A percentile compares a stretch with the other conserved stretches of the same genome.
phyloP scores from a whole-genome alignment of 257 asterid species.

The Fraxinus americana region DNA sequence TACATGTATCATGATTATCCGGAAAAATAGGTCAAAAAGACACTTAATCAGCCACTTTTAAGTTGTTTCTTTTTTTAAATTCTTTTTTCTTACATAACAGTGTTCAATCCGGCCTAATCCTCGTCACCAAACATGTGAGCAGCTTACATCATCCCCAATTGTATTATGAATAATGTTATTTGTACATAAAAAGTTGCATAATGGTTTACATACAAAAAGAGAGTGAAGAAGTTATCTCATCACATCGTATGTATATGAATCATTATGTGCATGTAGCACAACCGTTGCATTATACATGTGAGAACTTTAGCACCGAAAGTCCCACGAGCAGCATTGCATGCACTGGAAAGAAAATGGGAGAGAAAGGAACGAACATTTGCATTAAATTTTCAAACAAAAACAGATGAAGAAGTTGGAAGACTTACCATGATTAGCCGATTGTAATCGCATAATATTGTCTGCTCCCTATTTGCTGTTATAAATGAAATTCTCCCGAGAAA shows the following conservation, averaged over 20 bases:
- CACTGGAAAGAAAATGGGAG: not conserved
- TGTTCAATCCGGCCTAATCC: no score
- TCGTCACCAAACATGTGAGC: not conserved
- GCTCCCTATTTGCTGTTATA: not conserved
- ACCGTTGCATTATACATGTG: no score
- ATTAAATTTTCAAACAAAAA: not conserved
- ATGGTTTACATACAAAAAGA: no score
- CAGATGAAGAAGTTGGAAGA: not conserved
- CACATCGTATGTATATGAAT: no score
- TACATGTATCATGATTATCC: no score
- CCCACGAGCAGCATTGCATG: not conserved
- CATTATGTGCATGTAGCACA: no score
- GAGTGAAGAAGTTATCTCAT: no score
- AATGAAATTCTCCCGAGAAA: not conserved
- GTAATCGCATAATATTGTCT: not conserved
- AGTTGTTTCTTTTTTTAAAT: no score
- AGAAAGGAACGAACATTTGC: not conserved
- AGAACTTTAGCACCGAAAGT: not conserved
- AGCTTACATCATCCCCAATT: not conserved
- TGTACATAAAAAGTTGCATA: no score
- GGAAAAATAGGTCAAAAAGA: no score
- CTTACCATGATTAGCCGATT: not conserved
- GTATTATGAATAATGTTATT: not conserved
- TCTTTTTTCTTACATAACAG: no score
- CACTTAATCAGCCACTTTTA: no score